Evolutionary conservation across 108 stramenopile genomes (phyloP), one percentile per base, ranked within the genome.

Genomic region (Cyclotella atomus): DNA sequence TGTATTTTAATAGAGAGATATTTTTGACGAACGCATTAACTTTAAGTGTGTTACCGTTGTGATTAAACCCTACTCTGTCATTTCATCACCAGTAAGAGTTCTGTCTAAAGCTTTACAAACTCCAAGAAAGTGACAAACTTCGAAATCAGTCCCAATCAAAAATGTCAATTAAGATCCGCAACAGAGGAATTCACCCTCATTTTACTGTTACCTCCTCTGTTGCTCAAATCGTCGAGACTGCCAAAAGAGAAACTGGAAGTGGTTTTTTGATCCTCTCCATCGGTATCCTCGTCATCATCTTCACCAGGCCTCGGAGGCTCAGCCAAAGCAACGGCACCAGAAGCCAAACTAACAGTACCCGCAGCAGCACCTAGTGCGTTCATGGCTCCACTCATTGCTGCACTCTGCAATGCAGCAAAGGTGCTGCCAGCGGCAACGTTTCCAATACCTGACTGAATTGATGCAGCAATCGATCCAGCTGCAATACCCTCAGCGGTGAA

Each of bases 21-120:
- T n/a, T n/a, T n/a, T n/a, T n/a, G n/a, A n/a, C n/a, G n/a, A n/a
- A n/a, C n/a, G n/a, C n/a, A n/a, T n/a, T n/a, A n/a, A n/a, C n/a
- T n/a, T n/a, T n/a, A n/a, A n/a, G n/a, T n/a, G n/a, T n/a, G n/a
- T n/a, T n/a, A n/a, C n/a, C n/a, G n/a, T n/a, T n/a, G n/a, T n/a
- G n/a, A n/a, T n/a, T n/a, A n/a, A n/a, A n/a, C n/a, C n/a, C n/a
- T n/a, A n/a, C n/a, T n/a, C 20, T 23, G 20, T 41, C 65, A 46
- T 19, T 66, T 45, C 41, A 62, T 68, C 16, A 66, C 66, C 21
- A 61, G 28, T 21, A 20, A 21, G 59, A 28, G 29, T 76, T 76
- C 59, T 80, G 56, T 33, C 71, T 80, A 80, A 46, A 80, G 50
- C 24, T 23, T 56, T 0, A 82, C 76, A 32, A 82, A 82, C 50